Percentiles rank a stretch among this genome's conserved stretches.
These are phyloP conservation scores for Metarhizium guizhouense DNA, from an alignment of 2,329 filamentous ascomycete species.

Conservation along the genomic window DNA sequence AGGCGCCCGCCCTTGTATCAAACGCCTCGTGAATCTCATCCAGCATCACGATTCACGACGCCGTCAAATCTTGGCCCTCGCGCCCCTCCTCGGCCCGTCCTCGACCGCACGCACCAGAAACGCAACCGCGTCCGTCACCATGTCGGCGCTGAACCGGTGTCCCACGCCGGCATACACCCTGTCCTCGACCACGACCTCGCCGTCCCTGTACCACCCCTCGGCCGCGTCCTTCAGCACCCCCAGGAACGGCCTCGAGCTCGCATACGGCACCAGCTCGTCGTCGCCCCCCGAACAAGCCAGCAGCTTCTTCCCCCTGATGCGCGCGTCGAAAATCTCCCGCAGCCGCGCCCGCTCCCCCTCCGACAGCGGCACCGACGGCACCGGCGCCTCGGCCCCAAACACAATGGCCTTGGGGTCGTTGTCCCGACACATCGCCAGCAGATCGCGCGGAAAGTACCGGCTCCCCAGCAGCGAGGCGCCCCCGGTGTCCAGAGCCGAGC, in stretches of 20 bases:
- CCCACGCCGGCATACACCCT: slow-evolving; percentile 59
- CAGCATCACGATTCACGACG: background rate
- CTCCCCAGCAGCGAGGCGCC: slow-evolving; percentile 65
- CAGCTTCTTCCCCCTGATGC: slow-evolving; percentile 53
- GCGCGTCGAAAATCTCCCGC: slow-evolving; percentile 34
- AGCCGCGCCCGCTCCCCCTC: slow-evolving; percentile 34
- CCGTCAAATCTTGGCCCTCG: slow-evolving; percentile 18
- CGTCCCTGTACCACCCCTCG: slow-evolving; percentile 43
- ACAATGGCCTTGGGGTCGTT: slow-evolving; percentile 71
- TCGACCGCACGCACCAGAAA: slow-evolving; percentile 49
- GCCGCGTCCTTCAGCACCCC: slow-evolving; percentile 49
- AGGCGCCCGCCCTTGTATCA: background rate
- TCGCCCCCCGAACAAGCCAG: slow-evolving; percentile 55
- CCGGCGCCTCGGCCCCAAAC: slow-evolving; percentile 39
- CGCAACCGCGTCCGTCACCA: slow-evolving; percentile 56
- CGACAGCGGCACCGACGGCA: slow-evolving; percentile 23
- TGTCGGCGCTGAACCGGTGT: slow-evolving; percentile 58
- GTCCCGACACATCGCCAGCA: slow-evolving; percentile 53
- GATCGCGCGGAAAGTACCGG: slow-evolving; percentile 61
- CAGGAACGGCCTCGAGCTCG: slow-evolving; percentile 50
- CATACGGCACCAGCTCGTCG: slow-evolving; percentile 67
- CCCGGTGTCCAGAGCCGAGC: slow-evolving; percentile 47
- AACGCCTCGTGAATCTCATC: background rate
- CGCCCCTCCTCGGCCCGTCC: slow-evolving; percentile 20
- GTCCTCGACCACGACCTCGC: slow-evolving; percentile 52